A percentile compares a stretch with the other conserved stretches of the same genome.
Conservation (phyloP, 176 grass and related monocot species). For the Lolium perenne region DNA sequence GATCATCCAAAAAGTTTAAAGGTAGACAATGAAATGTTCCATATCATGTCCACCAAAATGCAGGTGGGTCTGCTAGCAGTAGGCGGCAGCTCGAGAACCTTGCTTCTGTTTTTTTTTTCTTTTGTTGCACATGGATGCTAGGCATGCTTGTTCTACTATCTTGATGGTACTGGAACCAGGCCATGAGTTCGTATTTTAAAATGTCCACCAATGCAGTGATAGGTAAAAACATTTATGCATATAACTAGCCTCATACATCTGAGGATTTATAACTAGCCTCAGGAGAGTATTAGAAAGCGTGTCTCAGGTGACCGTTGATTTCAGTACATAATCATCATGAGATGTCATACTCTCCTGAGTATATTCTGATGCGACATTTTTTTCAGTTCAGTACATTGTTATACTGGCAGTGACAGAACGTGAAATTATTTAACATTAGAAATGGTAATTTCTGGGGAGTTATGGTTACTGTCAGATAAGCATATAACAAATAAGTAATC, state of each 20-base stretch:
- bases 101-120: background rate
- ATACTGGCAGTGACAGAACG: background rate
- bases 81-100: background rate
- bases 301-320: background rate
- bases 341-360: background rate
- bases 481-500: constrained; percentile 10
- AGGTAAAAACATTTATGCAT: background rate
- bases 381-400: constrained; percentile 3
- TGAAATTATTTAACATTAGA: constrained; percentile 16
- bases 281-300: background rate
- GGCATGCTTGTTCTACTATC: background rate
- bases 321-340: background rate
- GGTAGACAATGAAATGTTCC: background rate
- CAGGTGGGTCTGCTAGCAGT: background rate
- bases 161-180: constrained; percentile 1
- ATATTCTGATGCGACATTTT: constrained; percentile 20
- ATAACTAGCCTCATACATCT: no score
- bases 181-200: background rate
- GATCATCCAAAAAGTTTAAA: constrained; percentile 1
- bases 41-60: constrained; percentile 15
- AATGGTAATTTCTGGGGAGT: background rate
- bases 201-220: background rate
- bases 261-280: background rate
- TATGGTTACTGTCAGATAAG: background rate
- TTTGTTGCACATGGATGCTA: background rate